These are phyloP conservation scores for Taiozyma sp. DNA, from an alignment of 1,139 yeast species.

Conservation along the genomic window DNA sequence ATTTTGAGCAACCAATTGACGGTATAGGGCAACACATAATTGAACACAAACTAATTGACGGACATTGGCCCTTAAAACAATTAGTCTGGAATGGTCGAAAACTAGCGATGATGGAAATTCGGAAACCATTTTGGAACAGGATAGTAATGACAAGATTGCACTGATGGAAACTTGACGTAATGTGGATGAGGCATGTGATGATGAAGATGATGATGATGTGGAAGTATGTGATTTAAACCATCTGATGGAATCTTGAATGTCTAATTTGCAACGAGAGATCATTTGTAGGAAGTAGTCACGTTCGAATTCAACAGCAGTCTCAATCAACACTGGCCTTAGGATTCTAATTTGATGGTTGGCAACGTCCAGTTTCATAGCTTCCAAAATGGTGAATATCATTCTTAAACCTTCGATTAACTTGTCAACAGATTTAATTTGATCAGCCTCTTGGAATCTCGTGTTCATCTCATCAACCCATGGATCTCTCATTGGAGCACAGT, in stretches of 20 bases:
- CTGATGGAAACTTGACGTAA: conserved; percentile 39
- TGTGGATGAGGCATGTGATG: conserved; percentile 1
- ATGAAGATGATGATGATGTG: conserved; percentile 21
- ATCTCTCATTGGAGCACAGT: conserved; percentile 96
- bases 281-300: conserved; percentile 79
- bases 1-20: conserved; percentile 54
- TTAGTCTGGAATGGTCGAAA: conserved; percentile 82
- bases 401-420: conserved; percentile 74
- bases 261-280: conserved; percentile 61
- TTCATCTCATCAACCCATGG: conserved; percentile 86
- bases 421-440: conserved; percentile 44
- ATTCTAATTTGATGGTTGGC: conserved; percentile 93
- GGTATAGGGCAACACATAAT: conserved; percentile 67
- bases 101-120: conserved; percentile 84
- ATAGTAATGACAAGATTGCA: conserved; percentile 55
- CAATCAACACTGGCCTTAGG: conserved; percentile 77
- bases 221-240: conserved; percentile 56
- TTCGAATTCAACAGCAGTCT: conserved; percentile 90
- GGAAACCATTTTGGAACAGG: conserved; percentile 76
- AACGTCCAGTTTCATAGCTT: conserved; percentile 94
- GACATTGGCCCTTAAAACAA: conserved; percentile 76
- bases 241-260: conserved; percentile 57
- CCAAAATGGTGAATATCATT: conserved; percentile 77
- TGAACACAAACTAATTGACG: conserved; percentile 81
- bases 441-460: conserved; percentile 59